Conservation (phyloP, 768 basidiomycete genomes). For the Xerocomellus chrysenteron region DNA sequence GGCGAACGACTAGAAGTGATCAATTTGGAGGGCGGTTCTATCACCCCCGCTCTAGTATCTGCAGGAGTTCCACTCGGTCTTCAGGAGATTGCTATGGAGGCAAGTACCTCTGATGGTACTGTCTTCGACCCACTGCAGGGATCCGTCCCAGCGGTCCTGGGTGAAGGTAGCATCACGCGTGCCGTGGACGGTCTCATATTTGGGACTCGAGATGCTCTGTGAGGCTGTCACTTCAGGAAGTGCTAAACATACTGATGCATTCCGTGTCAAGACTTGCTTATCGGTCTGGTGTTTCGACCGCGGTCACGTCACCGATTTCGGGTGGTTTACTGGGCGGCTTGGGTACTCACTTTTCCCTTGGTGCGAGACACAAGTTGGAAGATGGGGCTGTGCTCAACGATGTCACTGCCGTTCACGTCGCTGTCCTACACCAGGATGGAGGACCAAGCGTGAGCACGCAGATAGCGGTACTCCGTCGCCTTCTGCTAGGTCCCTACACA, state of each 20-base stretch:
- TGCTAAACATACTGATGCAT: conserved; percentile 3
- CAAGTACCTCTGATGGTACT: conserved; percentile 64
- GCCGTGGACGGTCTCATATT: conserved; percentile 68
- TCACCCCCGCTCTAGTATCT: conserved; percentile 61
- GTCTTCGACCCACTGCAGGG: conserved; percentile 48
- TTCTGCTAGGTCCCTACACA: conserved; percentile 38
- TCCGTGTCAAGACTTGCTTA: conserved; percentile 58
- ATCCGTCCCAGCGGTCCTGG: conserved; percentile 34
- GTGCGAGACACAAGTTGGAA: conserved; percentile 57
- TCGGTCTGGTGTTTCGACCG: conserved; percentile 69
- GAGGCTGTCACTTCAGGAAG: conserved; percentile 13
- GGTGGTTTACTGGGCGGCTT: conserved; percentile 61
- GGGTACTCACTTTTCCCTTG: conserved; percentile 58
- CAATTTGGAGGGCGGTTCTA: conserved; percentile 63
- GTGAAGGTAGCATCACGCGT: conserved; percentile 44
- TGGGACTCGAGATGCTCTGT: conserved; percentile 50
- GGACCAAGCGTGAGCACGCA: conserved; percentile 60
- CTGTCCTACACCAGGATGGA: conserved; percentile 30
- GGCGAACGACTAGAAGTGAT: conserved; percentile 12
- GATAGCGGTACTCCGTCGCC: conserved; percentile 51
- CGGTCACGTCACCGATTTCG: conserved; percentile 58
- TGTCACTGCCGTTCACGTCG: conserved; percentile 63
- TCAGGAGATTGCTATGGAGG: conserved; percentile 64
- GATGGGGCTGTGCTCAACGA: conserved; percentile 64
- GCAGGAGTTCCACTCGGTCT: conserved; percentile 66